Evolutionary conservation across 1,284 basidiomycete species (phyloP), one percentile per base, ranked within the genome.

Genomic region (Cryptococcus deneoformans): DNA sequence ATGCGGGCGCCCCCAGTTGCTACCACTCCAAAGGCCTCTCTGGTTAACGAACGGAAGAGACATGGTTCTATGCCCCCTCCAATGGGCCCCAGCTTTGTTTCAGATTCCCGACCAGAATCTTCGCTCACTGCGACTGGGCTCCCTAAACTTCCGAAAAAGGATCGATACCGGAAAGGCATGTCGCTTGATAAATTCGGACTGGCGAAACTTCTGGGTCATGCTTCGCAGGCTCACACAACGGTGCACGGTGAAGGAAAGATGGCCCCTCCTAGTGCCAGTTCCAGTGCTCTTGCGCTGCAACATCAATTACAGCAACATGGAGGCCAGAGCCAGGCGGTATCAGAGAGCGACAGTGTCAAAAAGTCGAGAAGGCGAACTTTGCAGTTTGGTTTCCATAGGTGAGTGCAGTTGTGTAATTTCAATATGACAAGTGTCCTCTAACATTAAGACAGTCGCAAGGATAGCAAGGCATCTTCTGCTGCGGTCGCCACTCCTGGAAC

Each of bases 121-220:
- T 48, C 46, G 29, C 61, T 61, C 54, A 60, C 52, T 36, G 40
- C 61, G 38, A n/a, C 58, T 16, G 61, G 58, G 12, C 47, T 63
- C 44, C 65, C 65, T 16, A 59, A 58, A 34, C 62, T 63, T 14
- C 68, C 65, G 42, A 69, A 70, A n/a, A 75, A 80, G 38, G 80
- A 67, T 12, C 64, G 84, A 37, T 82, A 84, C 62, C 78, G 82
- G 61, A 84, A 84, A 59, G 85, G 86, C 9, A 71, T 87, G 59
- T 88, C 87, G 0, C 80, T 87, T 61, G 87, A 88, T 79, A 87
- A 87, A 70, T 86, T 88, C 67, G 85, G 84, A n/a, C 80, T 89
- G 10, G 82, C 84, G 51, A 85, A 85, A 71, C 80, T 89, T 49
- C 83, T 88, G 29, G 59, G 65, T 61, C 64, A 64, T 63, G 38